A percentile compares a stretch with the other conserved stretches of the same genome.
phyloP scores from a whole-genome alignment of 768 basidiomycete species.

The Lactarius quietus region DNA sequence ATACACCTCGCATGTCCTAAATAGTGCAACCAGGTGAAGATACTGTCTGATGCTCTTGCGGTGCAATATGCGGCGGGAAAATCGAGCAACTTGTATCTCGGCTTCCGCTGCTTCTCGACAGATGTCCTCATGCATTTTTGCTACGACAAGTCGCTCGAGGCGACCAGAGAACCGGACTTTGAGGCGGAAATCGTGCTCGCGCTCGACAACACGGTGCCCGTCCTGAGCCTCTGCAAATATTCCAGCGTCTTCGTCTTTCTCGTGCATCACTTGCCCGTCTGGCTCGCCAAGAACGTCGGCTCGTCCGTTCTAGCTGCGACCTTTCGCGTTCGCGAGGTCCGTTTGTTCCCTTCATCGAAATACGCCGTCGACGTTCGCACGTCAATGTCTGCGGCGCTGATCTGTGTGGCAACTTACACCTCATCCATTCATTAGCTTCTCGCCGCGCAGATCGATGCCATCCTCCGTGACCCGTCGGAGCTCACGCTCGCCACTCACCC shows the following conservation, averaged over 20 bases:
- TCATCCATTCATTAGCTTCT: conserved; percentile 10
- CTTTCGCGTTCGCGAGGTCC: conserved; percentile 16
- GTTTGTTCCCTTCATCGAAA: conserved; percentile 2
- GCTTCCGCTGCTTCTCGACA: conserved; percentile 38
- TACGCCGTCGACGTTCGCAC: conserved; percentile 9
- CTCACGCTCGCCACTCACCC: conserved; percentile 34
- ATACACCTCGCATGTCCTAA: background rate
- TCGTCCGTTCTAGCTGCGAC: conserved; percentile 6
- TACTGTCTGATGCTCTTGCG: conserved; percentile 5
- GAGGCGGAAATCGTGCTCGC: conserved; percentile 32
- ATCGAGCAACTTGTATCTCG: conserved; percentile 36
- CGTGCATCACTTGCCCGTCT: conserved; percentile 3
- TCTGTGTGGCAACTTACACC: background rate
- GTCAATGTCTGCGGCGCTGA: conserved; percentile 7
- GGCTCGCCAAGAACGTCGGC: conserved; percentile 11
- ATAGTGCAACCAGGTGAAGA: background rate
- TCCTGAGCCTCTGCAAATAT: conserved; percentile 14
- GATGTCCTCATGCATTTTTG: conserved; percentile 43
- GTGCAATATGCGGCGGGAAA: conserved; percentile 33
- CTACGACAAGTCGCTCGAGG: conserved; percentile 35
- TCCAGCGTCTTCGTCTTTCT: conserved; percentile 1
- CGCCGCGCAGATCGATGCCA: conserved; percentile 26
- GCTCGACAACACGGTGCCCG: conserved; percentile 19
- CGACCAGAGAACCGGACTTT: conserved; percentile 34
- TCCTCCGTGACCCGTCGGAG: conserved; percentile 28